Evolutionary conservation across 345 rosid genomes (phyloP).

Genomic region (Erodium maritimum): DNA sequence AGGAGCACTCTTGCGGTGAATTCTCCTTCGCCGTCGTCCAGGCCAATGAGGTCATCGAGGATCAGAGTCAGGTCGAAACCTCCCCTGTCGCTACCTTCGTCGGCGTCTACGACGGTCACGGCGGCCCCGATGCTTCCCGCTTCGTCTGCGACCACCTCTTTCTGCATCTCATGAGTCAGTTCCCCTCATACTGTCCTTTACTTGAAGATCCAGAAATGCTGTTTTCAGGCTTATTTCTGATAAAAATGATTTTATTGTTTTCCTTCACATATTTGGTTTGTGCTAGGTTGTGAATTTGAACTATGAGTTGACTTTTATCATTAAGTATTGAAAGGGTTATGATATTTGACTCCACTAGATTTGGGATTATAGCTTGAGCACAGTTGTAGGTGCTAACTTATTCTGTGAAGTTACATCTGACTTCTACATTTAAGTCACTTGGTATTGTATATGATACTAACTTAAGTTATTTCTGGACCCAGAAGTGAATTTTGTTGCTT

Average conservation of each 20-base stretch:
- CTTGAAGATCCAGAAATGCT: not conserved
- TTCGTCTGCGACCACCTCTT: constrained; percentile 77
- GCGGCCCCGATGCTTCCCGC: constrained; percentile 85
- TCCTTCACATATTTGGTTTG: no score
- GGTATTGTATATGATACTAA: not conserved
- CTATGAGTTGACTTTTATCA: not conserved
- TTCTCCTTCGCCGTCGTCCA: constrained; percentile 78
- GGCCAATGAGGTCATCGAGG: constrained; percentile 78
- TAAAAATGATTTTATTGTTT: no score
- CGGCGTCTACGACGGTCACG: constrained; percentile 94
- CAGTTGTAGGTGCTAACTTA: no score
- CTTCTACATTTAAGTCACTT: not conserved
- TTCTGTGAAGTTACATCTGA: not conserved
- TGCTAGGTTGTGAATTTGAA: not conserved
- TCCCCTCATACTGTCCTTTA: not conserved
- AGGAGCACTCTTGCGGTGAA: constrained; percentile 68
- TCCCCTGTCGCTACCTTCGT: constrained; percentile 56
- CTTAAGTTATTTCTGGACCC: no score
- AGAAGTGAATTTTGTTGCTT: no score
- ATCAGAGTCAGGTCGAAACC: constrained; percentile 79
- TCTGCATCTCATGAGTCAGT: constrained; percentile 58
- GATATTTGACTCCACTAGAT: not conserved
- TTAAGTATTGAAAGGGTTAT: not conserved
- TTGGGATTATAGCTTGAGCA: not conserved
- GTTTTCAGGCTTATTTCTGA: no score